phyloP scores from a whole-genome alignment of 805 yeast genomes.

The Clavispora phyllophila region DNA sequence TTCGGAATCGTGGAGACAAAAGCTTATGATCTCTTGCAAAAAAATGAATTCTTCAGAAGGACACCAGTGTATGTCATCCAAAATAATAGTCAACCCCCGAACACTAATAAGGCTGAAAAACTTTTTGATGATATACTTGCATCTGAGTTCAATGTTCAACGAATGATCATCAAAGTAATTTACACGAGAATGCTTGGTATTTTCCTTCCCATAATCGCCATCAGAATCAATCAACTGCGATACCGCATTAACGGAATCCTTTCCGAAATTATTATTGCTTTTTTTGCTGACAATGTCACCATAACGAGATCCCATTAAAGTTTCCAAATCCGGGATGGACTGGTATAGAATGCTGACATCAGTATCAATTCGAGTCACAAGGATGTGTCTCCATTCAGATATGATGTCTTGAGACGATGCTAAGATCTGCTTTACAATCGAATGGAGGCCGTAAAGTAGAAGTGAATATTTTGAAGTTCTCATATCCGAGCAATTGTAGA shows the following conservation, averaged over 20 bases:
- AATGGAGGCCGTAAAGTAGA: conserved; percentile 34
- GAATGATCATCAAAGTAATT: conserved; percentile 5
- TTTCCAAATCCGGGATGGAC: conserved; percentile 42
- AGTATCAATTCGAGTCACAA: conserved; percentile 32
- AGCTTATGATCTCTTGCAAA: conserved; percentile 23
- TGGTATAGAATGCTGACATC: conserved; percentile 39
- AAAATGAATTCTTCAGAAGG: conserved; percentile 27
- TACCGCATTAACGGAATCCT: neutral
- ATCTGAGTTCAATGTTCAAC: conserved; percentile 31
- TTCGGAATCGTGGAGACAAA: conserved; percentile 5
- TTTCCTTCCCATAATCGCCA: neutral
- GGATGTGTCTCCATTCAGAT: conserved; percentile 35
- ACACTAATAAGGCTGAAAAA: conserved; percentile 37
- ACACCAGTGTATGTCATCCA: conserved; percentile 46
- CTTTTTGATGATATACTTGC: conserved; percentile 38
- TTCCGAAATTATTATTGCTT: neutral
- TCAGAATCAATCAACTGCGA: neutral
- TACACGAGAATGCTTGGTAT: neutral
- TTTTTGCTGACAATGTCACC: neutral
- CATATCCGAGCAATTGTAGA: conserved; percentile 20
- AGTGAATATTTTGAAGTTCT: conserved; percentile 32
- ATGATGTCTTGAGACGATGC: conserved; percentile 31
- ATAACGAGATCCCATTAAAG: conserved; percentile 41
- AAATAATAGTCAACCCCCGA: conserved; percentile 39
- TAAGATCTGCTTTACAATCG: conserved; percentile 37